Evolutionary conservation across 2,329 filamentous ascomycete species (phyloP).

Genomic region (Simplicillium sp.): DNA sequence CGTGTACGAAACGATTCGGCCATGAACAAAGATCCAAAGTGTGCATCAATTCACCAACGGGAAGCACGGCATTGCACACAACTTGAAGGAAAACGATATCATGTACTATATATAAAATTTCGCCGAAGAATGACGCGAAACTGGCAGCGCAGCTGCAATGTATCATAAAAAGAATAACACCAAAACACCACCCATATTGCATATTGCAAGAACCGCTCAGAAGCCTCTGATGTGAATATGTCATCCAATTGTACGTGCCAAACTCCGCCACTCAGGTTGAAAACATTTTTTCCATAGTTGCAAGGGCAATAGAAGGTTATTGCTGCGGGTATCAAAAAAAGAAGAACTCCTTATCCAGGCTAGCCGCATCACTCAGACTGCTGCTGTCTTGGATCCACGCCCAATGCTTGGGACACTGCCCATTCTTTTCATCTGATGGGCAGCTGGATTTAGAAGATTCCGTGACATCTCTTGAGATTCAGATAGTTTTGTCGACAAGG

Average conservation of each 20-base stretch:
- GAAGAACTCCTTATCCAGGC: conserved; percentile 11
- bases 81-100: too few relatives aligned
- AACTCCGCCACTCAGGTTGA: too few relatives aligned
- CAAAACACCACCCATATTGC: not conserved
- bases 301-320: conserved; percentile 2
- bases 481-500: conserved; percentile 18
- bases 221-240: too few relatives aligned
- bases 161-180: conserved; percentile 1
- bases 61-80: too few relatives aligned
- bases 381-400: conserved; percentile 24
- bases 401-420: conserved; percentile 18
- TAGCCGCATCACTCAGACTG: conserved; percentile 15
- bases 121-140: conserved; percentile 1
- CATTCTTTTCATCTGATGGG: conserved; percentile 23
- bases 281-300: not conserved
- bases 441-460: conserved; percentile 20
- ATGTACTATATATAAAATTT: not conserved
- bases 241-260: too few relatives aligned
- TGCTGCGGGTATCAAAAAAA: conserved; percentile 2
- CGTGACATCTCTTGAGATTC: conserved; percentile 36
- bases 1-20: not conserved
- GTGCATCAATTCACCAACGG: too few relatives aligned
- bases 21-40: too few relatives aligned
- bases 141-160: conserved; percentile 1
- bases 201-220: too few relatives aligned